Base-by-base conservation (phyloP, 345 rosid species). In the Sapria himalayana region DNA sequence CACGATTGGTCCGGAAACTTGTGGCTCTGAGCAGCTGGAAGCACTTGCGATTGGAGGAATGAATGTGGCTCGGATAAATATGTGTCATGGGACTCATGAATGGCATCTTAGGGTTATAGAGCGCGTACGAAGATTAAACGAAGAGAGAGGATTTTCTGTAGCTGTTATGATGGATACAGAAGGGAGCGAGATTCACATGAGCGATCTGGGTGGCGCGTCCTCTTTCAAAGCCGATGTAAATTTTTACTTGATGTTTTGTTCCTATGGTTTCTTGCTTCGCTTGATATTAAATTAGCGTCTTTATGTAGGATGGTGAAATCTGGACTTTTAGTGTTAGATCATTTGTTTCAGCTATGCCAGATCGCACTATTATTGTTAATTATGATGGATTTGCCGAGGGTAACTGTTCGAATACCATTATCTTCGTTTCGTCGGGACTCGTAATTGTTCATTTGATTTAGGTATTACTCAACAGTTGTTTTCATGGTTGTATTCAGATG, bases 141-240 rank as follows among this genome's bases (percentile, higher is more conserved):
- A 80, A 45, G 96, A 91, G 66, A 91, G 84, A 60, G 99, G 99
- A 0, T 84, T 56, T 39, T 95, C 99, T 0, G 99, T 91, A 22
- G 99, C 99, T 1, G 72, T 91, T 39, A 91, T 91, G 99, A 91
- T 91, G 99, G 99, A 91, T 33, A 91, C 99, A 15, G 96, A 91
- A 72, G 99, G 99, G 9, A 91, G 99, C 39, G 99, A 91, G 74
- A 91, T 91, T 62, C 99, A 80, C 55, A 91, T 91, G 99, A 93
- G 82, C n/a, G 96, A 91, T 51, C 72, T 91, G 1, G 92, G 92
- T 25, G 92, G 93, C 3, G 92, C 77, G 23, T 45, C 93, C 32
- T 77, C 99, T 1, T 79, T 58, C 39, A 91, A 80, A 63, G 67
- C 99, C 23, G 99, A 91, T 92, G 99, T 80, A 51, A 15, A 13